phyloP scores from a whole-genome alignment of 1,139 yeast genomes.

The Lipomyces yarrowii region DNA sequence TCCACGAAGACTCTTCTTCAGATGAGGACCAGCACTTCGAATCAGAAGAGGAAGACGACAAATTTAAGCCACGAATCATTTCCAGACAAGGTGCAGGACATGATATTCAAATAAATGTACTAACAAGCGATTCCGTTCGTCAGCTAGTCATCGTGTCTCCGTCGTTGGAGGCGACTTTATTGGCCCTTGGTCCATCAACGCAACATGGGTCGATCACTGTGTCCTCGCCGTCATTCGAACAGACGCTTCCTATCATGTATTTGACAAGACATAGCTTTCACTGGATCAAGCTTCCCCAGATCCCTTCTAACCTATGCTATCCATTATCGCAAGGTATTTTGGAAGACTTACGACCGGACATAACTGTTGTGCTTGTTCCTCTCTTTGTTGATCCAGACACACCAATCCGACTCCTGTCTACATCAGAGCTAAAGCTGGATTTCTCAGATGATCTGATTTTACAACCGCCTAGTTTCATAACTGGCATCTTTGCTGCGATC shows the following conservation, averaged over 20 bases:
- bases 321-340: conserved; percentile 20
- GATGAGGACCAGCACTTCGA: conserved; percentile 28
- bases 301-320: conserved; percentile 20
- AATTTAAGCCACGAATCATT: background rate
- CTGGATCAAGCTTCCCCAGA: conserved; percentile 23
- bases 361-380: conserved; percentile 13
- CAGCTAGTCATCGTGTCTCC: conserved; percentile 25
- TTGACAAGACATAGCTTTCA: conserved; percentile 9
- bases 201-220: conserved; percentile 17
- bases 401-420: conserved; percentile 14
- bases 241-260: conserved; percentile 12
- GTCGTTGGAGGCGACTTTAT: conserved; percentile 17
- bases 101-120: conserved; percentile 1
- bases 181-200: conserved; percentile 1
- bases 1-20: conserved; percentile 44
- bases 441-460: conserved; percentile 2
- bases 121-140: conserved; percentile 1
- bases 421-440: conserved; percentile 2
- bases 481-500: conserved; percentile 30
- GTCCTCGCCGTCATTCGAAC: background rate
- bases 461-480: conserved; percentile 28
- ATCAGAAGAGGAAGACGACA: conserved; percentile 2
- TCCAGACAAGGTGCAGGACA: conserved; percentile 11
- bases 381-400: conserved; percentile 17
- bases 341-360: conserved; percentile 14